Evolutionary conservation across 23 red algal species (phyloP).

Genomic region (Gracilaria vermiculophylla): DNA sequence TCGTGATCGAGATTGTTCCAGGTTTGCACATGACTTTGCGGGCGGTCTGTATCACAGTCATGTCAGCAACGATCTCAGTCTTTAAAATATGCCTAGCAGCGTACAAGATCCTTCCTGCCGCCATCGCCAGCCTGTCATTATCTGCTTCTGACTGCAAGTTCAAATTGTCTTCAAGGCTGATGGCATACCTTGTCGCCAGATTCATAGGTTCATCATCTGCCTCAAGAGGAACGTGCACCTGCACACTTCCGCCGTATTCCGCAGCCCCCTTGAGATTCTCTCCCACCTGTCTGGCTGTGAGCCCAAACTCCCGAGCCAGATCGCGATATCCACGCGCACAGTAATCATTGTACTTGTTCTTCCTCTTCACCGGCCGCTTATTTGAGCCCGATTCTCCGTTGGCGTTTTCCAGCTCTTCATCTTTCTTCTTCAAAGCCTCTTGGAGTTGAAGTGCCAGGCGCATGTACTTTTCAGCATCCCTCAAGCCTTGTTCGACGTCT

Average conservation of each 20-base stretch:
- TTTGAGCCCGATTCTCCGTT: not conserved
- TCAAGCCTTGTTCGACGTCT: slow-evolving; percentile 39
- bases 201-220: slow-evolving; percentile 46
- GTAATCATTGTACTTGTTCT: slow-evolving; percentile 52
- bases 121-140: slow-evolving; percentile 5
- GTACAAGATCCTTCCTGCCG: slow-evolving; percentile 36
- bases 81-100: slow-evolving; percentile 49
- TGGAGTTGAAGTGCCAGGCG: slow-evolving; percentile 48
- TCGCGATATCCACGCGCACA: slow-evolving; percentile 59
- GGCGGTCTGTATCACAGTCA: slow-evolving; percentile 44
- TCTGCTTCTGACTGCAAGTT: slow-evolving; percentile 9
- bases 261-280: slow-evolving; percentile 69
- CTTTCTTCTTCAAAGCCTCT: not conserved
- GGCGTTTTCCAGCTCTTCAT: not conserved
- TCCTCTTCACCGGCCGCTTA: slow-evolving; percentile 46
- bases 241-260: slow-evolving; percentile 26
- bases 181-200: slow-evolving; percentile 2
- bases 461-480: slow-evolving; percentile 45
- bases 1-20: slow-evolving; percentile 38
- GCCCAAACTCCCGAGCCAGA: slow-evolving; percentile 56
- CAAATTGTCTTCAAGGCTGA: slow-evolving; percentile 4
- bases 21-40: slow-evolving; percentile 29
- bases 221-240: slow-evolving; percentile 54
- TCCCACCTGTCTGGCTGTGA: slow-evolving; percentile 63
- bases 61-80: slow-evolving; percentile 47